Conservation (phyloP, 352 stramenopile genomes). For the Phytophthora chlamydospora region DNA sequence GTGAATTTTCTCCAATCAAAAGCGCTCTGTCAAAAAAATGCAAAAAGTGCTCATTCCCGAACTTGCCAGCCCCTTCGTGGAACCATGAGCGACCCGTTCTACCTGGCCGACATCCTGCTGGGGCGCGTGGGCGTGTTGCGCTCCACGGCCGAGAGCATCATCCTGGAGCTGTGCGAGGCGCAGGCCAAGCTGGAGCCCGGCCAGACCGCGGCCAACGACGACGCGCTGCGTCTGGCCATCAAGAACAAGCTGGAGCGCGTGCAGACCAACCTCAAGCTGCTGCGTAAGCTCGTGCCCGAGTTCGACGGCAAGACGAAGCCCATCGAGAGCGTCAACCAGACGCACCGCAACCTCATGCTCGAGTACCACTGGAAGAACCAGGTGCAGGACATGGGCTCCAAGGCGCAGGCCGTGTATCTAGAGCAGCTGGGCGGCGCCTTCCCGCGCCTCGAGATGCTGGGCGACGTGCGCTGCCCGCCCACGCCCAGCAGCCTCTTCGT, state of each 20-base stretch:
- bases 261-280: slow-evolving; percentile 86
- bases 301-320: slow-evolving; percentile 90
- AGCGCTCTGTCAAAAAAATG: background rate
- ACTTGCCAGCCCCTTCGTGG: background rate
- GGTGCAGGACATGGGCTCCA: slow-evolving; percentile 86
- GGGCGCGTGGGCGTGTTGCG: slow-evolving; percentile 83
- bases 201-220: slow-evolving; percentile 65
- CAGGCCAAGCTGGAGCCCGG: slow-evolving; percentile 65
- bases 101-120: slow-evolving; percentile 85
- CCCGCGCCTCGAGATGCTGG: slow-evolving; percentile 82
- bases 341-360: slow-evolving; percentile 89
- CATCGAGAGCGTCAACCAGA: slow-evolving; percentile 84
- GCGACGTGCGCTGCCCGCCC: slow-evolving; percentile 78
- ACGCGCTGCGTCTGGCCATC: slow-evolving; percentile 76
- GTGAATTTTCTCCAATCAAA: slow-evolving; percentile 38
- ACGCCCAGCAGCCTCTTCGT: slow-evolving; percentile 74
- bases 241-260: slow-evolving; percentile 88
- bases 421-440: slow-evolving; percentile 76
- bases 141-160: slow-evolving; percentile 86
- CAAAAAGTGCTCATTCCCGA: slow-evolving; percentile 11
- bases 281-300: slow-evolving; percentile 83
- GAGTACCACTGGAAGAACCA: slow-evolving; percentile 92
- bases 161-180: slow-evolving; percentile 81
- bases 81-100: slow-evolving; percentile 87
- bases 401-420: slow-evolving; percentile 83